phyloP scores from a whole-genome alignment of 2,329 filamentous ascomycete species.

The Paecilomyces variotii region DNA sequence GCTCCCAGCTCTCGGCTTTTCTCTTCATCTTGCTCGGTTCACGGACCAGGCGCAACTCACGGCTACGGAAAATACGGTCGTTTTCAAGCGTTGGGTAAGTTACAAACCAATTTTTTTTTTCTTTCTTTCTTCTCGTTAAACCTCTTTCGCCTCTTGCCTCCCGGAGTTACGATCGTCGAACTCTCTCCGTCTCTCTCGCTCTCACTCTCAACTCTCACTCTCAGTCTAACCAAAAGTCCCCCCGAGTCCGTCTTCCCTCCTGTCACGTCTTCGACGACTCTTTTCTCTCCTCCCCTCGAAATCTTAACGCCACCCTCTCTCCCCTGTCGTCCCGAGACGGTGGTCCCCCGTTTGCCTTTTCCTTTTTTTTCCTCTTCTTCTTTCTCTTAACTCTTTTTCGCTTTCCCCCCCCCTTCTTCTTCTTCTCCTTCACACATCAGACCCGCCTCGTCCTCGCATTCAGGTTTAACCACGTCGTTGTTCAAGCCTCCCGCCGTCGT shows the following conservation, averaged over 20 bases:
- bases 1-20: neutral
- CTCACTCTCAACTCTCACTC: neutral
- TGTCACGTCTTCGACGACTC: constrained; percentile 5
- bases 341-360: constrained; percentile 6
- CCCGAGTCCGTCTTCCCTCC: constrained; percentile 3
- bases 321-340: constrained; percentile 2
- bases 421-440: constrained; percentile 2
- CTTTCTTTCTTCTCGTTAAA: constrained; percentile 1
- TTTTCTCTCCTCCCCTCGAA: neutral
- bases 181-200: constrained; percentile 1
- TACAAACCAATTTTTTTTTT: constrained; percentile 1
- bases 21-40: constrained; percentile 7
- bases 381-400: constrained; percentile 9
- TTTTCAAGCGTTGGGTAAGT: constrained; percentile 10
- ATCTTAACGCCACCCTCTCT: neutral
- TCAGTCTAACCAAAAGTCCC: constrained; percentile 4
- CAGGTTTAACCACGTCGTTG: constrained; percentile 1
- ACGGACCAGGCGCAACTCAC: constrained; percentile 15
- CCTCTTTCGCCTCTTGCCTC: constrained; percentile 13
- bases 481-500: neutral
- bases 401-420: constrained; percentile 10
- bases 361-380: constrained; percentile 8
- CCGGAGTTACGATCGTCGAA: constrained; percentile 16
- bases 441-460: neutral
- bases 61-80: constrained; percentile 9